Base-by-base conservation (phyloP, 345 rosid species). In the Sonneratia alba region DNA sequence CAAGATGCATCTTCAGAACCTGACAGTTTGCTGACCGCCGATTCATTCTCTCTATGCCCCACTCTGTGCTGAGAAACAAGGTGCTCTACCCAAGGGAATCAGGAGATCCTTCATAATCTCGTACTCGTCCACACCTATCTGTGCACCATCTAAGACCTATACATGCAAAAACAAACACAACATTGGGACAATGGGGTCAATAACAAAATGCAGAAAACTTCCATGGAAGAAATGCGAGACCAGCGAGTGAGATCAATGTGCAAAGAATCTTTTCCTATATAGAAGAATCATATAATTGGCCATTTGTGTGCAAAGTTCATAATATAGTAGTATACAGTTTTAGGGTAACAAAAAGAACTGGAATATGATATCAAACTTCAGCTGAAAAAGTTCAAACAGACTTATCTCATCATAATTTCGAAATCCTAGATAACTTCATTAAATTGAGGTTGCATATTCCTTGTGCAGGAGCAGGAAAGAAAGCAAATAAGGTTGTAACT, bases 71-170 rank as follows among this genome's bases (percentile, higher is more conserved):
- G 86, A 82, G 75, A 89, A 83, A 34, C 81, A 85, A 67, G 98
- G 87, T 53, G 83, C 86, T 77, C 92, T 91, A 59, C 97, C 99
- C 63, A 89, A 89, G 47, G 97, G 98, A 53, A 87, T 75, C 34
- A 90, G 74, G 11, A 92, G 81, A 71, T 95, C 91, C 83, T 82
- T 90, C 96, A 95, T 87, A 64, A 77, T 70, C 78, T 90, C 93
- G 13, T 87, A 92, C 80, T 95, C 99, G 77, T 89, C 98, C 55
- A 72, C 69, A 64, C 86, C 80, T 56, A 88, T 79, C 4, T 78
- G 90, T 24, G 91, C 89, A 70, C 87, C 91, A 77, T 82, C 90
- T 76, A 89, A 72, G 66, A 92, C 83, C 99, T 92, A 77, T 69
- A 4, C 6, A 70, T 70, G 38, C 66, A 62, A 62, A 6, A 27